phyloP scores from a whole-genome alignment of 2,329 filamentous ascomycete genomes.

The Penicillium polonicum region DNA sequence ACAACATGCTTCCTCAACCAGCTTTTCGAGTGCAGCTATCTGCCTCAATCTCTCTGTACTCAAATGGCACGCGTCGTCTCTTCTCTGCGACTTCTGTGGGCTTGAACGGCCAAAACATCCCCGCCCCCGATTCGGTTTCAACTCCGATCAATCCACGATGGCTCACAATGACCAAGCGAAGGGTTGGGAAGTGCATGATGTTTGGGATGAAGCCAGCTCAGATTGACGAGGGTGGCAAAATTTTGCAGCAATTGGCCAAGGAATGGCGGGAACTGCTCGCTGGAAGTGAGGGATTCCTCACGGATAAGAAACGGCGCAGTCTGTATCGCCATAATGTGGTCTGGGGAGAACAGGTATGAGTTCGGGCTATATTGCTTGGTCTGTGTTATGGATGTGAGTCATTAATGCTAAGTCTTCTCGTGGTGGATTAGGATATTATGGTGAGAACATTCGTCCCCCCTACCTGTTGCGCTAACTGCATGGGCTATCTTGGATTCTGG shows the following conservation, averaged over 20 bases:
- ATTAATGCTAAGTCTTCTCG: conserved; percentile 12
- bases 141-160: conserved; percentile 56
- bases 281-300: conserved; percentile 74
- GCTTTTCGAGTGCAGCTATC: conserved; percentile 21
- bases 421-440: conserved; percentile 45
- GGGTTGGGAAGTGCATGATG: conserved; percentile 71
- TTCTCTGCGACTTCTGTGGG: conserved; percentile 24
- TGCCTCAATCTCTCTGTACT: conserved; percentile 9
- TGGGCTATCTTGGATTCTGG: neutral
- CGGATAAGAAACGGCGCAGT: conserved; percentile 59
- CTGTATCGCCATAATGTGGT: conserved; percentile 66
- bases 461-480: neutral
- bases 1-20: conserved; percentile 27
- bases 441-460: conserved; percentile 30
- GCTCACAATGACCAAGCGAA: conserved; percentile 65
- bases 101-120: conserved; percentile 1
- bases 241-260: conserved; percentile 59
- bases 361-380: neutral
- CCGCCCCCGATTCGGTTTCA: conserved; percentile 22
- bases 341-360: conserved; percentile 80
- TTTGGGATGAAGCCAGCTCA: conserved; percentile 67
- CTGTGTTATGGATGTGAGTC: neutral
- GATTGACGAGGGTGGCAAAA: conserved; percentile 54
- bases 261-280: conserved; percentile 73
- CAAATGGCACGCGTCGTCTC: conserved; percentile 10